A percentile compares a stretch with the other conserved stretches of the same genome.
Conservation (phyloP, 768 basidiomycete genomes). For the Trametes sanguinea region DNA sequence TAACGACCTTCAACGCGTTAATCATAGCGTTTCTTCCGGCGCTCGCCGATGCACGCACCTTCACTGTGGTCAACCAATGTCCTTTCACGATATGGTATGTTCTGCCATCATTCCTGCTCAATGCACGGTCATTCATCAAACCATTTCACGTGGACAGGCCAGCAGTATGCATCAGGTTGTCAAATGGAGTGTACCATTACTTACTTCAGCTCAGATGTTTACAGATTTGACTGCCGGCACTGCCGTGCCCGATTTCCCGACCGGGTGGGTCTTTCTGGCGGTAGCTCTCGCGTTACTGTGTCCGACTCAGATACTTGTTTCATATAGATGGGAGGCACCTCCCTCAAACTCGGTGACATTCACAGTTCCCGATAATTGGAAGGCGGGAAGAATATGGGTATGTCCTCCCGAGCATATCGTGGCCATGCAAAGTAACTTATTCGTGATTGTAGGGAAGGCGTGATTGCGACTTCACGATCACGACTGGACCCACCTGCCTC, state of each 20-base stretch:
- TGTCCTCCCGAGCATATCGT: neutral
- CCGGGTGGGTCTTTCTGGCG: conserved; percentile 43
- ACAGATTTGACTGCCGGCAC: conserved; percentile 57
- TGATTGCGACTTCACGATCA: conserved; percentile 57
- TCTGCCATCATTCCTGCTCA: neutral
- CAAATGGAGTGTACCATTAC: no score
- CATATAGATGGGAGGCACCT: conserved; percentile 37
- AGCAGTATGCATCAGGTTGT: conserved; percentile 32
- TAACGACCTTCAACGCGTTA: neutral
- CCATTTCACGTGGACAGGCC: conserved; percentile 38
- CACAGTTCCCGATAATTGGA: conserved; percentile 64
- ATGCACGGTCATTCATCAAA: no score
- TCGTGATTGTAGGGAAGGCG: conserved; percentile 16
- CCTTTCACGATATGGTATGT: conserved; percentile 69
- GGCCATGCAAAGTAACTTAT: no score
- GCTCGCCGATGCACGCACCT: conserved; percentile 50
- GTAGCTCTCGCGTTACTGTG: neutral
- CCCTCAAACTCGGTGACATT: conserved; percentile 45
- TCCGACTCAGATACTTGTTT: no score
- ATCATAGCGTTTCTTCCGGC: conserved; percentile 9
- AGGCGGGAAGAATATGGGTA: conserved; percentile 66
- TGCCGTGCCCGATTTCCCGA: conserved; percentile 43
- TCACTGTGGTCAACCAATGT: conserved; percentile 63
- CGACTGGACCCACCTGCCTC: conserved; percentile 54
- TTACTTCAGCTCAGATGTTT: conserved; percentile 45